Conservation (phyloP, 257 asterid species). For the Jasminum sambac region DNA sequence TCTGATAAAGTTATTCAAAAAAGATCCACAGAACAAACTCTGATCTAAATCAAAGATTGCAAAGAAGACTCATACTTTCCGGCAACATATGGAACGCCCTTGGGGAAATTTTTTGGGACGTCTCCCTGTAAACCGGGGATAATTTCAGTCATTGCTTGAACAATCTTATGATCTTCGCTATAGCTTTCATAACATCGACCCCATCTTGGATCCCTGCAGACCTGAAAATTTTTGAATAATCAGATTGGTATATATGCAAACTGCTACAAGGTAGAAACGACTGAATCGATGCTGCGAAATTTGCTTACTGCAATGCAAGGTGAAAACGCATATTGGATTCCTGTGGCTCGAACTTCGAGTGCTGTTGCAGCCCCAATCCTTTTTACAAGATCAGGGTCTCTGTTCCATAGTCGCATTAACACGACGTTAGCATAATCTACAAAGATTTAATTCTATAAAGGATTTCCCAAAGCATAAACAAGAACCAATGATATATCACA, state of each 20-base stretch:
- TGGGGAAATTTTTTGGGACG: conserved; percentile 44
- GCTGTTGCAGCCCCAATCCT: conserved; percentile 76
- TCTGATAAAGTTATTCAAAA: not conserved
- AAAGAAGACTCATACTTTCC: conserved; percentile 54
- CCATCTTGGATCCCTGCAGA: conserved; percentile 95
- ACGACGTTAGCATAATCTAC: not conserved
- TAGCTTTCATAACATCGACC: conserved; percentile 94
- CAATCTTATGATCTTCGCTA: conserved; percentile 81
- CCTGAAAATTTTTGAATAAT: conserved; percentile 37
- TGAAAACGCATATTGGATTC: conserved; percentile 58
- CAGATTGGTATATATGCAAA: not conserved
- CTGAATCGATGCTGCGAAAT: not conserved
- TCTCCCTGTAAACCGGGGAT: conserved; percentile 96
- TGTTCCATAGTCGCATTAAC: conserved; percentile 19
- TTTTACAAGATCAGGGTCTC: conserved; percentile 61
- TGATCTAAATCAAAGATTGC: not conserved
- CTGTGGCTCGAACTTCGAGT: conserved; percentile 72
- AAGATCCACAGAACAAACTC: not conserved
- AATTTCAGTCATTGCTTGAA: conserved; percentile 76
- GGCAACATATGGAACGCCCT: conserved; percentile 67
- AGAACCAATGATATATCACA: not conserved
- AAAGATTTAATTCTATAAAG: not conserved
- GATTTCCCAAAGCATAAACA: not conserved
- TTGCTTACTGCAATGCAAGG: conserved; percentile 63
- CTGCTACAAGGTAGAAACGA: not conserved